Evolutionary conservation across 805 yeast species (phyloP).

Genomic region (Wickerhamomyces xylosicus): DNA sequence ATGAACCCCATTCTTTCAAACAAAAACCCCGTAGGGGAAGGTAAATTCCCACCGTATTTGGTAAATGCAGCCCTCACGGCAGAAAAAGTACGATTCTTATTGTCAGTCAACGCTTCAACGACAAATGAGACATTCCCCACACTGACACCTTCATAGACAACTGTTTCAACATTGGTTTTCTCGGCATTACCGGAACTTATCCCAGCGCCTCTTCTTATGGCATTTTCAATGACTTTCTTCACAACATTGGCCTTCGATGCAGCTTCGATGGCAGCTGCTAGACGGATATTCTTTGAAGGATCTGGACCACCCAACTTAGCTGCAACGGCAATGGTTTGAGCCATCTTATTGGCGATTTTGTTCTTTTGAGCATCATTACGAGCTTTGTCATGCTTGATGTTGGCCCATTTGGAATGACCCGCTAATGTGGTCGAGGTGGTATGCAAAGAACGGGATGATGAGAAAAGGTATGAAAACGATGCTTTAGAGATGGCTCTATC

Average conservation of each 20-base stretch:
- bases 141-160: conserved; percentile 80
- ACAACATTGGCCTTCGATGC: conserved; percentile 72
- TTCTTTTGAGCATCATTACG: conserved; percentile 79
- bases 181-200: conserved; percentile 34
- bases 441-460: background rate
- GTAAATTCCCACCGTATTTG: conserved; percentile 53
- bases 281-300: conserved; percentile 42
- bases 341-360: conserved; percentile 55
- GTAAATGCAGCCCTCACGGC: conserved; percentile 66
- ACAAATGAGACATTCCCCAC: conserved; percentile 87
- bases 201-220: conserved; percentile 78
- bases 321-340: conserved; percentile 65
- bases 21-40: conserved; percentile 64
- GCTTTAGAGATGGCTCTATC: no score
- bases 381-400: conserved; percentile 88
- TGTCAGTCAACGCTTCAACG: conserved; percentile 83
- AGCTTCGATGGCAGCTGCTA: conserved; percentile 64
- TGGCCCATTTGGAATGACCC: conserved; percentile 96
- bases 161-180: conserved; percentile 37
- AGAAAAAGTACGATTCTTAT: conserved; percentile 73
- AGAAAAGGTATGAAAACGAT: no score
- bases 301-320: conserved; percentile 68
- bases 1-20: conserved; percentile 75
- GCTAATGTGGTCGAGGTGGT: conserved; percentile 9
- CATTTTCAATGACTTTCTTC: conserved; percentile 79